These are phyloP conservation scores for Leccinum barrowsii DNA, from an alignment of 768 basidiomycete species.

Conservation along the genomic window DNA sequence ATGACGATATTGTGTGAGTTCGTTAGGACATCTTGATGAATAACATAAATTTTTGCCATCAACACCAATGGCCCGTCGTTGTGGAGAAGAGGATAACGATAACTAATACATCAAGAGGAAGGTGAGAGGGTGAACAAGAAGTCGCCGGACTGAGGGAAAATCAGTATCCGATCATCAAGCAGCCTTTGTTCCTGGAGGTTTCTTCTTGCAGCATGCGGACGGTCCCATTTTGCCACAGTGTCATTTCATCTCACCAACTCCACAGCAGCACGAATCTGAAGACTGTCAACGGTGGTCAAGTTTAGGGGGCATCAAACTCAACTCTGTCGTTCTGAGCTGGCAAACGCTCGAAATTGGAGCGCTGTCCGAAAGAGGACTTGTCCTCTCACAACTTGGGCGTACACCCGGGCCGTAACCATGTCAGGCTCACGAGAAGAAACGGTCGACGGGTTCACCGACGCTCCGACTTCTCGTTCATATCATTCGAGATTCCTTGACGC, in stretches of 20 bases:
- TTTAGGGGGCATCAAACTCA: not conserved
- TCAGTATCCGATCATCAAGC: no score
- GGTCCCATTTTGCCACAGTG: not conserved
- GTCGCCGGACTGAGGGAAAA: no score
- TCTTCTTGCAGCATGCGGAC: no score
- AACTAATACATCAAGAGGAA: no score
- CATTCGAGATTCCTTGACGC: conserved; percentile 52
- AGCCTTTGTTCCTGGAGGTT: no score
- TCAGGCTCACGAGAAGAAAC: not conserved
- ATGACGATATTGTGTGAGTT: no score
- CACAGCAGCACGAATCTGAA: not conserved
- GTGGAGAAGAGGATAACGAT: no score
- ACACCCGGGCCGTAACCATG: not conserved
- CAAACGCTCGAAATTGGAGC: not conserved
- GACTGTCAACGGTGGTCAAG: not conserved
- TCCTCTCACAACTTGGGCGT: not conserved
- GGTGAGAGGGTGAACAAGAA: no score
- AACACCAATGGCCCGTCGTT: no score
- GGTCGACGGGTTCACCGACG: not conserved
- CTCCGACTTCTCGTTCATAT: not conserved
- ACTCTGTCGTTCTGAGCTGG: not conserved
- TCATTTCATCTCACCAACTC: not conserved
- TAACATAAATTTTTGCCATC: no score
- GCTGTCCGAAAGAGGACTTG: not conserved
- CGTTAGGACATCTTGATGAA: no score